Percentiles rank a stretch among this genome's conserved stretches.
These are phyloP conservation scores for Fraxinus sp. DNA, from an alignment of 305 asterid species.

Conservation along the genomic window DNA sequence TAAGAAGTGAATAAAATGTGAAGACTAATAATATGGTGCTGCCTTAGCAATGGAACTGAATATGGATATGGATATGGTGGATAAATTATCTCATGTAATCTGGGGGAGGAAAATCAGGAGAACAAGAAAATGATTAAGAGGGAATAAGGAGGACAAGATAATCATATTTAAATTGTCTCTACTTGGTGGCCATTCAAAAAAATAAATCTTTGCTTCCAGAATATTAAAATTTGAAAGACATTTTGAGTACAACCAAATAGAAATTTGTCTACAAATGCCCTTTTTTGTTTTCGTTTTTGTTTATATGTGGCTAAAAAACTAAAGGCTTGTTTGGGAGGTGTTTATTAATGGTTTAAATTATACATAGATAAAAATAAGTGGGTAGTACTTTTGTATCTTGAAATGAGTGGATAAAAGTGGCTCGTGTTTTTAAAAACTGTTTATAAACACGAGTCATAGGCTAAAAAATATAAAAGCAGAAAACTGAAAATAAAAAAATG, in stretches of 20 bases:
- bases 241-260: neutral
- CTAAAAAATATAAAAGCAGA: neutral
- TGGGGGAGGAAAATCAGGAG: conserved; percentile 2
- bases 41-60: neutral
- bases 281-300: neutral
- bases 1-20: neutral
- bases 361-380: neutral
- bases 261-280: neutral
- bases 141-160: neutral
- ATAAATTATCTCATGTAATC: neutral
- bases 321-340: neutral
- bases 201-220: neutral
- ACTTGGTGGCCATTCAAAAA: neutral
- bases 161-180: neutral
- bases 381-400: neutral
- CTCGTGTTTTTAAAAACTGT: neutral
- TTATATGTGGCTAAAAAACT: neutral
- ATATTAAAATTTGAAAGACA: neutral
- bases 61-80: neutral
- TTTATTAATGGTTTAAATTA: neutral
- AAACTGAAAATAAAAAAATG: neutral
- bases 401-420: neutral
- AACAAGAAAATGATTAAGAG: neutral
- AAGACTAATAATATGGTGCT: neutral
- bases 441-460: neutral